phyloP scores from a whole-genome alignment of 768 basidiomycete species.

The Calocera viscosa region DNA sequence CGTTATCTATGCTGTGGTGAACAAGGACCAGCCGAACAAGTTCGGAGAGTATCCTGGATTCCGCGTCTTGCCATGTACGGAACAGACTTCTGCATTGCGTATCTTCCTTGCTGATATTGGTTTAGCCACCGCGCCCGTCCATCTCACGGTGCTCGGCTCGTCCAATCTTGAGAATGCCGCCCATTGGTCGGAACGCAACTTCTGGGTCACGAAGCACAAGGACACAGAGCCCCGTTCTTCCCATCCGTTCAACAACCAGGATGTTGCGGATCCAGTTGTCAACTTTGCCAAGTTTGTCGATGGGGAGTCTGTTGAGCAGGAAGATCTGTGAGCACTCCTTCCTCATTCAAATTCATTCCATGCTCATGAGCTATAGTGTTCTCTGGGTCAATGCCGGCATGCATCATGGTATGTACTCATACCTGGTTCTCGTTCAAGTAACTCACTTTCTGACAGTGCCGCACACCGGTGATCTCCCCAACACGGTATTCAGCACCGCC shows the following conservation, averaged over 20 bases:
- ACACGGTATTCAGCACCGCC: constrained; percentile 20
- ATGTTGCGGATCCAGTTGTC: constrained; percentile 22
- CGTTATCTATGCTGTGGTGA: constrained; percentile 23
- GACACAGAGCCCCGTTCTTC: constrained; percentile 20
- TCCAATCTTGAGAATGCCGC: constrained; percentile 21
- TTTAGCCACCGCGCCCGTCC: constrained; percentile 18
- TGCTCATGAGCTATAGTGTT: neutral
- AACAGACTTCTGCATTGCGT: neutral
- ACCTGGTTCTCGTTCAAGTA: neutral
- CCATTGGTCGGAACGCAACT: constrained; percentile 20
- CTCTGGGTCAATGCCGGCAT: constrained; percentile 22
- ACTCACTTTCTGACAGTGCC: neutral
- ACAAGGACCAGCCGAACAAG: constrained; percentile 25
- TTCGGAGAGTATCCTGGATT: constrained; percentile 26
- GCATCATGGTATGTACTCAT: constrained; percentile 19
- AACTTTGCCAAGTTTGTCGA: constrained; percentile 26
- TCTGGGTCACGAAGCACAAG: constrained; percentile 23
- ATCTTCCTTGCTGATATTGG: neutral
- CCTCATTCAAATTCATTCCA: constrained; percentile 10
- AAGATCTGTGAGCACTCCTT: constrained; percentile 20
- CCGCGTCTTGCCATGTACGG: constrained; percentile 22
- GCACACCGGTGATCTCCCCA: constrained; percentile 24
- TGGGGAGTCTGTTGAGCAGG: constrained; percentile 25
- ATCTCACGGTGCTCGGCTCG: constrained; percentile 22
- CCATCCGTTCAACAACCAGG: constrained; percentile 20